Conservation (phyloP, 1,139 yeast genomes). For the Sugiyamaella pinicola region DNA sequence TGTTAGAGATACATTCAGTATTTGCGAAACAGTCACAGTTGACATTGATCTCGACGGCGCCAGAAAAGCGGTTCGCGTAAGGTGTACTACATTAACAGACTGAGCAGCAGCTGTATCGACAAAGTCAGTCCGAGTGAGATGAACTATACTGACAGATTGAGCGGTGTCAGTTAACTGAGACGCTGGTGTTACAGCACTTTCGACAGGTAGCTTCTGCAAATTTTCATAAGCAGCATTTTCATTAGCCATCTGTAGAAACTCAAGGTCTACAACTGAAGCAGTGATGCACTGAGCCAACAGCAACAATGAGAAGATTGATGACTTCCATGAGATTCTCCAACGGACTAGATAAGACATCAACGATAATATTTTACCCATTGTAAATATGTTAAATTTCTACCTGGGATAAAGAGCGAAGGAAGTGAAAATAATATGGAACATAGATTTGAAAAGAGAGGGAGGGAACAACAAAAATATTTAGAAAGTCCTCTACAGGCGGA, state of each 20-base stretch:
- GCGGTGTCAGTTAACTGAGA: background rate
- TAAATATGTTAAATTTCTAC: no score
- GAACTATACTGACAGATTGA: background rate
- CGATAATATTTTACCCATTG: no score
- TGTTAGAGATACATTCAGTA: background rate
- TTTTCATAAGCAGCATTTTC: background rate
- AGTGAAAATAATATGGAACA: background rate
- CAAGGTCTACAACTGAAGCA: conserved; percentile 16
- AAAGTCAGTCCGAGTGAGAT: background rate
- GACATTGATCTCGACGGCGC: background rate
- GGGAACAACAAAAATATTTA: no score
- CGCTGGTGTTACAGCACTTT: background rate
- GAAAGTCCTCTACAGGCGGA: no score
- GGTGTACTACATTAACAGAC: conserved; percentile 1
- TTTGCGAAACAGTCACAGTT: background rate
- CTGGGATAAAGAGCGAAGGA: background rate
- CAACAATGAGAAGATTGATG: background rate
- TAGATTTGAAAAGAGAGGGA: background rate
- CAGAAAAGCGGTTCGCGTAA: conserved; percentile 8
- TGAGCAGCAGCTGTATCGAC: background rate
- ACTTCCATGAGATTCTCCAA: background rate
- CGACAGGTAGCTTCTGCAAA: background rate
- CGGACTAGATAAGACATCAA: no score
- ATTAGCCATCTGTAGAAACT: conserved; percentile 17
- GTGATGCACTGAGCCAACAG: background rate